Evolutionary conservation across 495 filamentous ascomycete genomes (phyloP), one percentile per base, ranked within the genome.

Genomic region (Talaromyces liani): DNA sequence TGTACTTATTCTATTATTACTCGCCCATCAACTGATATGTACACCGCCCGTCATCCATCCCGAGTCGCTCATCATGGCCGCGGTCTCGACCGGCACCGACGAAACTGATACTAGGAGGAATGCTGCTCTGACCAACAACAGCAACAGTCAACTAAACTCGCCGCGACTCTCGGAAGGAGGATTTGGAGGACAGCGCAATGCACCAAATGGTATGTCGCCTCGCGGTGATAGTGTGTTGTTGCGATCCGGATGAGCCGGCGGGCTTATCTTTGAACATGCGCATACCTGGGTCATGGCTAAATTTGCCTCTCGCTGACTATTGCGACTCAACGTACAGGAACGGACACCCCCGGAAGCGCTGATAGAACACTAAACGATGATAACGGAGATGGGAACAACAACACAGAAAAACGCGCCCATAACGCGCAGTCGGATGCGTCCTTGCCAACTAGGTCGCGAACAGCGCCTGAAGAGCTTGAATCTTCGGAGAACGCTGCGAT

Each of bases 51-150:
- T 63, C 25, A 62, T 41, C 58, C 57, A 58, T 65, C 14, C 16
- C 61, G 60, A 63, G 64, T 39, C 54, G 24, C 51, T 57, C 62
- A 70, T 64, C 62, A 74, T 74, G 72, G 65, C 70, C 64, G 69
- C 71, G 70, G 70, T 56, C 69, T 66, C 64, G 68, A 67, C 64
- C 65, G 64, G 64, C 59, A 60, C 64, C 63, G 65, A 68, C 61
- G 67, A 62, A 55, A 60, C 25, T 63, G 66, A 69, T 58, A 61
- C 33, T 57, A 55, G 65, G 53, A 56, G 27, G 16, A 29, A 27
- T 24, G 53, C 24, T 56, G 16, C 12, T 63, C 31, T 65, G 64
- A 57, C 68, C 29, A 34, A 36, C 47, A 25, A 18, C 51, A 24
- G 27, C 47, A 55, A 66, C 64, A 62, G 65, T 63, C 60, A 62